Percentiles rank a stretch among this genome's conserved stretches.
Conservation (phyloP, 805 yeast genomes). For the Wickerhamiella hasegawae region DNA sequence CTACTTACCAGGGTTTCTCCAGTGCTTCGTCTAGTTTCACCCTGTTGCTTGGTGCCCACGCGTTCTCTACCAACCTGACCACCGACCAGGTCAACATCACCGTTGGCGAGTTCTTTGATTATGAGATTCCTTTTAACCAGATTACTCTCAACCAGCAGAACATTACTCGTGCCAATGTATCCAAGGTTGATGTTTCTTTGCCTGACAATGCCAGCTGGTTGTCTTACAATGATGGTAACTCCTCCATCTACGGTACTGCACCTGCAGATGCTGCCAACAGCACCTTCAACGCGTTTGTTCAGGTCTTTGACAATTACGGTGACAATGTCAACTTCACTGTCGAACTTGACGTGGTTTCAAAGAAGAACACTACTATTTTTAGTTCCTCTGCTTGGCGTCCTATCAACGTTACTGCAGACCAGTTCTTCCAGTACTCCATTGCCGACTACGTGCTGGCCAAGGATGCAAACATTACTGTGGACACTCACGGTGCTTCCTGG, state of each 20-base stretch:
- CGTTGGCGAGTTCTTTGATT: constrained; percentile 35
- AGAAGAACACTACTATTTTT: constrained; percentile 16
- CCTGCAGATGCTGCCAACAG: constrained; percentile 31
- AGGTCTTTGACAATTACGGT: constrained; percentile 25
- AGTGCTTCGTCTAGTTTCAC: constrained; percentile 56
- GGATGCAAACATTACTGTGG: constrained; percentile 15
- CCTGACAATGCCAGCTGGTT: constrained; percentile 54
- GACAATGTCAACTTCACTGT: constrained; percentile 20
- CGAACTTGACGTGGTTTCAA: constrained; percentile 11
- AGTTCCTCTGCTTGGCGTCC: constrained; percentile 34
- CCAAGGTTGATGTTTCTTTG: constrained; percentile 33
- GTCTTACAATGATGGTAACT: constrained; percentile 37
- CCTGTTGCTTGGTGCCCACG: constrained; percentile 78
- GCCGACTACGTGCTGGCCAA: constrained; percentile 41
- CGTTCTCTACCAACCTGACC: constrained; percentile 49
- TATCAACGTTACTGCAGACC: constrained; percentile 58
- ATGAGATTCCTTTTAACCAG: constrained; percentile 44
- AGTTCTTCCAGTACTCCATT: constrained; percentile 36
- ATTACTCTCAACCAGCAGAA: constrained; percentile 47
- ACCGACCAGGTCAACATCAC: constrained; percentile 54
- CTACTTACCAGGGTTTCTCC: constrained; percentile 61
- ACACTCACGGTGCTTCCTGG: constrained; percentile 43
- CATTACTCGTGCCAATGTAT: constrained; percentile 36
- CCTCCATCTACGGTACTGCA: constrained; percentile 54
- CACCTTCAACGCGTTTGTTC: constrained; percentile 15